Evolutionary conservation across 306 rosid genomes (phyloP).

Genomic region (Medicago lupulina): DNA sequence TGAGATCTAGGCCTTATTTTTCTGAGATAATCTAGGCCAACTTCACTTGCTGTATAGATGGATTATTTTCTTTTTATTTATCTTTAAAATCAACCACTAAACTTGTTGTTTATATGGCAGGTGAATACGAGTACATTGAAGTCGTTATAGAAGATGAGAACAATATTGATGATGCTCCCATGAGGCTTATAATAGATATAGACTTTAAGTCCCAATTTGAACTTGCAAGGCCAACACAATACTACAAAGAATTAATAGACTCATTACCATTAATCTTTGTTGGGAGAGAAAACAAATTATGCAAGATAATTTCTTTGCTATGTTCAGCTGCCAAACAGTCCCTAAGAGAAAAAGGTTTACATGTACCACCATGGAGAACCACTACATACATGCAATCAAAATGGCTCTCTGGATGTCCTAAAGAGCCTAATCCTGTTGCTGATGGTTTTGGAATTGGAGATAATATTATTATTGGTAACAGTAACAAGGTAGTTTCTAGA

Average conservation of each 20-base stretch:
- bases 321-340: conserved; percentile 81
- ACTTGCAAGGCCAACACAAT: conserved; percentile 69
- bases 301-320: conserved; percentile 56
- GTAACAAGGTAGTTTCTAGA: conserved; percentile 46
- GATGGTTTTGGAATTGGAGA: too few relatives aligned
- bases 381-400: conserved; percentile 59
- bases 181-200: conserved; percentile 70
- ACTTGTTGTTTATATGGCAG: conserved; percentile 40
- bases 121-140: conserved; percentile 73
- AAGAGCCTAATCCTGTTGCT: conserved; percentile 4
- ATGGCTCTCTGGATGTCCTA: conserved; percentile 44
- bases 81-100: background rate
- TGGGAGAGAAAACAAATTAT: conserved; percentile 63
- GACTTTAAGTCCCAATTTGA: conserved; percentile 88
- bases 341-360: conserved; percentile 72
- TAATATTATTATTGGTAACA: background rate
- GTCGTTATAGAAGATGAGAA: conserved; percentile 47
- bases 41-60: too few relatives aligned
- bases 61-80: too few relatives aligned
- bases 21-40: too few relatives aligned
- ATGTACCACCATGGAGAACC: conserved; percentile 89
- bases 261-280: conserved; percentile 63
- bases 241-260: conserved; percentile 59
- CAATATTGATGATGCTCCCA: background rate
- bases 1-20: too few relatives aligned